Evolutionary conservation across 2,329 filamentous ascomycete species (phyloP).

Genomic region (Hypocreales sp.): DNA sequence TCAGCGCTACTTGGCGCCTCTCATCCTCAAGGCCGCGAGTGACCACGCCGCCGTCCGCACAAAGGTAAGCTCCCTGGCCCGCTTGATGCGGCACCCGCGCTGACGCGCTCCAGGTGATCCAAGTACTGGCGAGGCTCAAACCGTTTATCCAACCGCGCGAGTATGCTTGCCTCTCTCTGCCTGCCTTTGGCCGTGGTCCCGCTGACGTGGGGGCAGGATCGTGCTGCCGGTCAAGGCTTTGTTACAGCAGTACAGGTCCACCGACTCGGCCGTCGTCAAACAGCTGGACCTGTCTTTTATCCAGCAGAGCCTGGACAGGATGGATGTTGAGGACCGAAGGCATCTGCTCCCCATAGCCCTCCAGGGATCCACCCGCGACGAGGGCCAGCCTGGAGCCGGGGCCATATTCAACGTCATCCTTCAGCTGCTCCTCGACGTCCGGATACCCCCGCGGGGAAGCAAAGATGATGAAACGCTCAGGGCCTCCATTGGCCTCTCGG

Average conservation of each 20-base stretch:
- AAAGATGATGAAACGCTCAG: slow-evolving; percentile 62
- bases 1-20: slow-evolving; percentile 61
- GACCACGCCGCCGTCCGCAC: slow-evolving; percentile 66
- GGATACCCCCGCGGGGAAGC: slow-evolving; percentile 60
- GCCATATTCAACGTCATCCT: slow-evolving; percentile 73
- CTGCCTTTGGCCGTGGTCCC: too few relatives aligned
- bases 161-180: slow-evolving; percentile 21
- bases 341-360: slow-evolving; percentile 48
- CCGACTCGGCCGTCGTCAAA: slow-evolving; percentile 57
- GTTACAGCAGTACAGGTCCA: slow-evolving; percentile 76
- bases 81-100: background rate
- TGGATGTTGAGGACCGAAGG: slow-evolving; percentile 44
- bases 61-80: slow-evolving; percentile 34
- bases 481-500: slow-evolving; percentile 46
- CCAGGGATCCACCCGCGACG: slow-evolving; percentile 14
- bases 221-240: slow-evolving; percentile 73
- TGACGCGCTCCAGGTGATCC: slow-evolving; percentile 24
- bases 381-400: slow-evolving; percentile 19
- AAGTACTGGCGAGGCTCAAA: slow-evolving; percentile 34
- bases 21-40: slow-evolving; percentile 77
- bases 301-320: slow-evolving; percentile 54
- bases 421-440: slow-evolving; percentile 54
- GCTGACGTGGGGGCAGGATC: too few relatives aligned
- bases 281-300: slow-evolving; percentile 84
- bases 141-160: slow-evolving; percentile 36